Base-by-base conservation (phyloP, 768 basidiomycete species). In the Hypholoma sublateritium region DNA sequence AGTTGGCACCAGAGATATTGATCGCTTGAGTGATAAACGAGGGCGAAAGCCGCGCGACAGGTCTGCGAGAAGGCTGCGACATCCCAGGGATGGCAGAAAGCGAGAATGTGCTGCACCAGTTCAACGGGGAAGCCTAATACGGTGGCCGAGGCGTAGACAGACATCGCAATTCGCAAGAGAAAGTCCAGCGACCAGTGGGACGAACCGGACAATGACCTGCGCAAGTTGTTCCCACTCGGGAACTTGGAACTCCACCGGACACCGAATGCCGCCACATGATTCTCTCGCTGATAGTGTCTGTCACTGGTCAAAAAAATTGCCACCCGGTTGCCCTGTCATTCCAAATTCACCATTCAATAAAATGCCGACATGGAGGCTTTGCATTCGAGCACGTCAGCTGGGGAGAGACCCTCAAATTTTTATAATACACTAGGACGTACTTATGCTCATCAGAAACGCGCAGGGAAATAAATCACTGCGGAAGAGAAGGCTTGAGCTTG, bases 1-100 rank as follows among this genome's bases (percentile, higher is more conserved):
- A 90, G 73, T 51, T 80, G 73, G 52, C 85, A 83, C 88, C 88
- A 92, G 39, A 92, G 77, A 65, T 83, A 81, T 46, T 80, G 79
- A 70, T 87, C 84, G 25, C 72, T 57, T 28, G 74, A 58, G 19
- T 72, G 66, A 63, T 84, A 81, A 43, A 88, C 77, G 45, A 88
- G 69, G 39, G 65, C 62, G 61, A 72, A 72, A 14, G 84, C 79
- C 7, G 70, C 62, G 19, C 73, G 74, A 64, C 83, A 87, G 45
- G 85, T 82, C 65, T 74, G 73, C 13, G 86, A 73, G 65, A 89
- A 86, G 24, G 76, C 66, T n/a, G 83, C 74, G 44, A 89, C 78
- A 55, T 87, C 85, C 60, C 70, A 70, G 41, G 84, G 82, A 60
- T 80, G 76, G 62, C 83, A 84, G 61, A 80, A 76, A 8, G 73